Conservation (phyloP, 805 yeast species). For the Monosporozyma yasuniensis region DNA sequence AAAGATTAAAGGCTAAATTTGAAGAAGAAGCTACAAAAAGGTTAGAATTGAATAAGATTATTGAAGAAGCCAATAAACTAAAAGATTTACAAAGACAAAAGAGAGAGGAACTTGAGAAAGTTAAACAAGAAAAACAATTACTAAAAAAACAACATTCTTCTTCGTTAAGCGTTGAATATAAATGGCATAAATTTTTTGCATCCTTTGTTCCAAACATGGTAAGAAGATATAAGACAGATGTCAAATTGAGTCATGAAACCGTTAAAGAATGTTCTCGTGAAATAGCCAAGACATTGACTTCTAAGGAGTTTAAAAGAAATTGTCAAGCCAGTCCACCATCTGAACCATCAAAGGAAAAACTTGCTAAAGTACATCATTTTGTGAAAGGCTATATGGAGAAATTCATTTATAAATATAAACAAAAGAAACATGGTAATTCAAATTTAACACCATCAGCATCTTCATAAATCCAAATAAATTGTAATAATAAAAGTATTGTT, state of each 20-base stretch:
- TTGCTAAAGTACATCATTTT: conserved; percentile 60
- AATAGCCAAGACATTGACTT: conserved; percentile 54
- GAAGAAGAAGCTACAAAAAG: conserved; percentile 23
- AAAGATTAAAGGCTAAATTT: conserved; percentile 16
- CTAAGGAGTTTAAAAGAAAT: conserved; percentile 49
- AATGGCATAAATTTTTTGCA: conserved; percentile 49
- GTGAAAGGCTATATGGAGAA: conserved; percentile 59
- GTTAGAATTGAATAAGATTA: conserved; percentile 10
- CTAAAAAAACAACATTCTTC: conserved; percentile 12
- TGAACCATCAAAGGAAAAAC: conserved; percentile 55
- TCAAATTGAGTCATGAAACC: conserved; percentile 53
- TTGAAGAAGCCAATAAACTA: conserved; percentile 16
- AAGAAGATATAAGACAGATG: conserved; percentile 49
- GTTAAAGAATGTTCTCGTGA: conserved; percentile 74
- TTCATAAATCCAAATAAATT: not conserved
- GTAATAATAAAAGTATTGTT: not conserved
- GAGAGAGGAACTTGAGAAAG: conserved; percentile 11
- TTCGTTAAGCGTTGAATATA: conserved; percentile 17
- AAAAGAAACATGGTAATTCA: conserved; percentile 23
- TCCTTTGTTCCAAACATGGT: conserved; percentile 69
- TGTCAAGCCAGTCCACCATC: conserved; percentile 36
- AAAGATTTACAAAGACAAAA: conserved; percentile 21
- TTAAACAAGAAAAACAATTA: conserved; percentile 18
- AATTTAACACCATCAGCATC: not conserved
- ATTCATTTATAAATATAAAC: conserved; percentile 40